phyloP scores from a whole-genome alignment of 2,329 filamentous ascomycete genomes.

The Dendrostoma leiphaemia region DNA sequence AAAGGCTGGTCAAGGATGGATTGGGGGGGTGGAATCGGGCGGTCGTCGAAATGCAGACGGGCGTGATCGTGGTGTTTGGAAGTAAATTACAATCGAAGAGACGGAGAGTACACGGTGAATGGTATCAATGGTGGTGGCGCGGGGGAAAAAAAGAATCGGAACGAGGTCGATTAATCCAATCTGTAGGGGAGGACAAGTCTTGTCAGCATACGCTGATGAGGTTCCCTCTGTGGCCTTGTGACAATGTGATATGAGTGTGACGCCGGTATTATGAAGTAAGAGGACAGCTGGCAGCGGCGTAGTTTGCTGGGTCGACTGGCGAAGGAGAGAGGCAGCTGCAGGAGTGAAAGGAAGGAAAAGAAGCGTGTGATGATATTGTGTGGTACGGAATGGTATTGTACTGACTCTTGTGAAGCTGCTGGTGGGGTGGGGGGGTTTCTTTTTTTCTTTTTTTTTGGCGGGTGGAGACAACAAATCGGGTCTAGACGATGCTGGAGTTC shows the following conservation, averaged over 20 bases:
- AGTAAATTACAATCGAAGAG: slow-evolving; percentile 15
- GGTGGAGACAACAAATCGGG: background rate
- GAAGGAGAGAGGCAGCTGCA: no score
- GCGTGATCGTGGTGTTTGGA: background rate
- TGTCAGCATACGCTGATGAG: slow-evolving; percentile 5
- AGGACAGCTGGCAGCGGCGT: background rate
- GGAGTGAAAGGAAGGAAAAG: no score
- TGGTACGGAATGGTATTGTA: background rate
- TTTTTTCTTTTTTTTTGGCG: no score
- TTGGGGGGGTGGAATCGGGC: background rate
- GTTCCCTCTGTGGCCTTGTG: no score
- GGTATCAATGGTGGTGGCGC: slow-evolving; percentile 1
- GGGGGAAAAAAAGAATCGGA: background rate
- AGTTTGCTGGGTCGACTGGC: background rate
- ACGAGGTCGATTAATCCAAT: slow-evolving; percentile 14
- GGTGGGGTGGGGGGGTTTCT: no score
- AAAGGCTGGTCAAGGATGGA: background rate
- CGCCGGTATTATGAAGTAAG: background rate
- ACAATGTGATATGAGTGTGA: background rate
- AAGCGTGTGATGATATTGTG: no score
- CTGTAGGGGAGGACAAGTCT: background rate
- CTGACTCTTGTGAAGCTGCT: slow-evolving; percentile 5
- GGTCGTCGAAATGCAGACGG: background rate
- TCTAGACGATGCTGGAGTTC: slow-evolving; percentile 1
- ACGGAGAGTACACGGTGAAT: slow-evolving; percentile 1